phyloP scores from a whole-genome alignment of 176 grass and related monocot genomes.

The Zea mays region DNA sequence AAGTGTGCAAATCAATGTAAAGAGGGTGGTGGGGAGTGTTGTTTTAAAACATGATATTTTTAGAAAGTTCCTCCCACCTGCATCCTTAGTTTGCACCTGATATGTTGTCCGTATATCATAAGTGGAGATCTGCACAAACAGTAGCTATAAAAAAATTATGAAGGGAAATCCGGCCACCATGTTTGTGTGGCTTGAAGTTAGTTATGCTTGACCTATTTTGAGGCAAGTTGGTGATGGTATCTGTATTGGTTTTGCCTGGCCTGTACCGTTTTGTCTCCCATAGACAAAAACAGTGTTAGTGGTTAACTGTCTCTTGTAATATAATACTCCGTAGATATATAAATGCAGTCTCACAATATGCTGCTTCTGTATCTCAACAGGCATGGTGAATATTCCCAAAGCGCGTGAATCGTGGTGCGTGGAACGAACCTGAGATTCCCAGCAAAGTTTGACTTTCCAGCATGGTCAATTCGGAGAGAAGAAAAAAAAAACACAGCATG shows the following conservation, averaged over 20 bases:
- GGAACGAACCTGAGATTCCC: constrained; percentile 1
- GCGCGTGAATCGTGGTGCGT: background rate
- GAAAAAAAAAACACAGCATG: constrained; percentile 11
- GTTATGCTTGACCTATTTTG: background rate
- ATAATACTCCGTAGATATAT: too few relatives aligned
- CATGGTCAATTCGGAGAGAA: constrained; percentile 10
- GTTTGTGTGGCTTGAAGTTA: too few relatives aligned
- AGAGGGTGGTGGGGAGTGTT: too few relatives aligned
- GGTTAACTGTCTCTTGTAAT: constrained; percentile 17
- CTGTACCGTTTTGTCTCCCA: constrained; percentile 39
- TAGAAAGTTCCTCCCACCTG: too few relatives aligned
- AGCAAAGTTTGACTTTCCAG: background rate
- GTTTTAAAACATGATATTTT: too few relatives aligned
- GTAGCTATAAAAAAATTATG: too few relatives aligned
- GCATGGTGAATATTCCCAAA: constrained; percentile 42
- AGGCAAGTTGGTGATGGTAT: constrained; percentile 30
- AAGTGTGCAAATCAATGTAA: too few relatives aligned
- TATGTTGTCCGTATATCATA: background rate
- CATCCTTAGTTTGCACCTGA: too few relatives aligned
- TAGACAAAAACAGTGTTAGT: constrained; percentile 6
- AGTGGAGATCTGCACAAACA: constrained; percentile 20
- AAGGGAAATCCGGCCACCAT: too few relatives aligned
- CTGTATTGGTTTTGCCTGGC: constrained; percentile 28
- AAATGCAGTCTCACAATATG: constrained; percentile 10
- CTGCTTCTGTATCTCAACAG: constrained; percentile 41